Percentiles rank a stretch among this genome's conserved stretches.
Evolutionary conservation across 2,329 filamentous ascomycete genomes (phyloP).

Genomic region (Ceratocystis ficicola): DNA sequence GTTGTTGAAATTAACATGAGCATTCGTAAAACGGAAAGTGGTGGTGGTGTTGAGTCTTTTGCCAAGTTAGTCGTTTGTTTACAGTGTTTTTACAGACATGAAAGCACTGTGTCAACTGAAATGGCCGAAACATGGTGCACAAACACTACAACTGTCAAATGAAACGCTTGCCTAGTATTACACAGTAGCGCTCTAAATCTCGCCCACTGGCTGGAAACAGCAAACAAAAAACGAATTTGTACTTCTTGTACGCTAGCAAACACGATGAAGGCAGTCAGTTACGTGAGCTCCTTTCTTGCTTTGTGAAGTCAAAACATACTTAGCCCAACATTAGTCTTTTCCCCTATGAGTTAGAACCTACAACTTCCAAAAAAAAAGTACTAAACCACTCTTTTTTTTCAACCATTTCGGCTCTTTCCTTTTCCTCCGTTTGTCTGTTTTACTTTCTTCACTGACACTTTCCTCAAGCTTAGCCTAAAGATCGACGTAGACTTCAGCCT

Average conservation of each 20-base stretch:
- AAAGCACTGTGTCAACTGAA: not conserved
- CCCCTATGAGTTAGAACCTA: not conserved
- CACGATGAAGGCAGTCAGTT: not conserved
- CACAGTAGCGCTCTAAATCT: not conserved
- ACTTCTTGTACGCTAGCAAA: constrained; percentile 2
- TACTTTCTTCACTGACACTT: not conserved
- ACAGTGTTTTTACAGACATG: not conserved
- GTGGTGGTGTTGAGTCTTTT: not conserved
- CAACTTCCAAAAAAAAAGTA: not conserved
- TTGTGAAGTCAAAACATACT: not conserved
- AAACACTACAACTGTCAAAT: not conserved
- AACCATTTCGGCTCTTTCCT: not conserved
- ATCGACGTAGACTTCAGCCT: constrained; percentile 1
- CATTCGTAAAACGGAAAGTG: not conserved
- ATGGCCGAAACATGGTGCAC: not conserved
- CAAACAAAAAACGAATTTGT: not conserved
- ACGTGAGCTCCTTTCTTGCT: constrained; percentile 4
- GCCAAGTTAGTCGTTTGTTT: not conserved
- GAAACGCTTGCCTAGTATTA: not conserved
- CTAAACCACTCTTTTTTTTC: not conserved
- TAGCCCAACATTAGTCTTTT: not conserved
- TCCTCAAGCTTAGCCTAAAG: not conserved
- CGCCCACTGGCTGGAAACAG: not conserved
- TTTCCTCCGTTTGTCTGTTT: constrained; percentile 9
- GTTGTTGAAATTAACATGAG: not conserved